Evolutionary conservation across 495 filamentous ascomycete species (phyloP).

Genomic region (Amniculicola lignicola): DNA sequence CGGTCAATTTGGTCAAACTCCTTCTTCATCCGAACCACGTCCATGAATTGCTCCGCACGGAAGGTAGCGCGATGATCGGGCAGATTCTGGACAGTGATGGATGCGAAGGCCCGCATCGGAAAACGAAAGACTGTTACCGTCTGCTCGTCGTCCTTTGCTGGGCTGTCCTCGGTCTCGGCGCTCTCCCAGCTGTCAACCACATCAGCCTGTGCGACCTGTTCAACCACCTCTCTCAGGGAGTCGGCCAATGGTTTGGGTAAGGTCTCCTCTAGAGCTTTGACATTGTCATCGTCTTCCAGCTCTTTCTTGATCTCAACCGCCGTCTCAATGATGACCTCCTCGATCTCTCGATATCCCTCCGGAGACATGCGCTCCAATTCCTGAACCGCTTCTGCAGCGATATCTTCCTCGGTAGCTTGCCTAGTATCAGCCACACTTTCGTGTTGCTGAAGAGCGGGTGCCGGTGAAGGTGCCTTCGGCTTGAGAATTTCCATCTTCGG

Average conservation of each 20-base stretch:
- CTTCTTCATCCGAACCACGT: conserved; percentile 91
- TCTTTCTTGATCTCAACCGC: conserved; percentile 56
- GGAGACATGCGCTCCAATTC: conserved; percentile 30
- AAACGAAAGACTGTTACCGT: conserved; percentile 85
- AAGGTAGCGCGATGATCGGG: conserved; percentile 44
- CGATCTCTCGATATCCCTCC: conserved; percentile 41
- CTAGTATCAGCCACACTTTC: conserved; percentile 72
- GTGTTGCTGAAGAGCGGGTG: conserved; percentile 15
- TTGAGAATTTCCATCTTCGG: conserved; percentile 44
- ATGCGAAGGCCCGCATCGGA: conserved; percentile 90
- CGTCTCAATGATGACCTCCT: conserved; percentile 44
- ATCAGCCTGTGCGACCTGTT: conserved; percentile 54
- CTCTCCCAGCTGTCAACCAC: conserved; percentile 72
- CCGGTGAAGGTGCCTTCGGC: conserved; percentile 33
- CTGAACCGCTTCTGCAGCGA: conserved; percentile 28
- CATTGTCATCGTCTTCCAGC: conserved; percentile 54
- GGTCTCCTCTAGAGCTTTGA: conserved; percentile 49
- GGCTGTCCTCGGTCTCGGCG: conserved; percentile 64
- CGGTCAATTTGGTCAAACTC: conserved; percentile 97
- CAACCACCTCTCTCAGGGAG: conserved; percentile 55
- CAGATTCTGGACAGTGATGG: conserved; percentile 57
- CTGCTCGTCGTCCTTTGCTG: conserved; percentile 61
- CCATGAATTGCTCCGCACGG: conserved; percentile 70
- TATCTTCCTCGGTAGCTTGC: conserved; percentile 63
- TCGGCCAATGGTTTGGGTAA: conserved; percentile 53